These are phyloP conservation scores for Lignosus rhinocerotis DNA, from an alignment of 1,284 basidiomycete genomes.

Conservation along the genomic window DNA sequence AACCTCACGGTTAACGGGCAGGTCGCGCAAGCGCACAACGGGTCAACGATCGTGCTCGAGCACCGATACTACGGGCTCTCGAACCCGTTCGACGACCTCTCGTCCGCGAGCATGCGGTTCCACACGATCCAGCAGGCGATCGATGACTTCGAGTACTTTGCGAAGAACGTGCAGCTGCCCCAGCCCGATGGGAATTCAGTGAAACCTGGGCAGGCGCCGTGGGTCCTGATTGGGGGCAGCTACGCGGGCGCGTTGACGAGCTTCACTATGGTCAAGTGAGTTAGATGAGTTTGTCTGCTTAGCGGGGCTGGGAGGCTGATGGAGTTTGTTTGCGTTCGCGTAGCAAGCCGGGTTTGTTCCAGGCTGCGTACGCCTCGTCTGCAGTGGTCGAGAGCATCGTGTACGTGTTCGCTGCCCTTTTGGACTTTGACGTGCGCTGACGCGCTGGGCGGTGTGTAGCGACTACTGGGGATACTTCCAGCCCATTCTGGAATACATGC, in stretches of 20 bases:
- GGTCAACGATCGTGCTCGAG: conserved; percentile 61
- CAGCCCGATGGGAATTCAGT: conserved; percentile 64
- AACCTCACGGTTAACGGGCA: conserved; percentile 65
- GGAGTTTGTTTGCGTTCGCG: background rate
- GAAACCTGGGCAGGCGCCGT: conserved; percentile 58
- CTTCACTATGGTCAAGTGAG: conserved; percentile 73
- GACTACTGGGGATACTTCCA: conserved; percentile 74
- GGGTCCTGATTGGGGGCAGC: conserved; percentile 73
- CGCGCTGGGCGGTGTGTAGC: conserved; percentile 12
- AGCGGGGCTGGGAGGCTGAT: background rate
- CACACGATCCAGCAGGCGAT: conserved; percentile 74
- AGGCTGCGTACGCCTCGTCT: conserved; percentile 70
- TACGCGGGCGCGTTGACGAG: conserved; percentile 70
- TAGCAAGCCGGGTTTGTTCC: conserved; percentile 68
- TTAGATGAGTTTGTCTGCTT: background rate
- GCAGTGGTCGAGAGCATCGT: conserved; percentile 69
- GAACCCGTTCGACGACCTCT: conserved; percentile 62
- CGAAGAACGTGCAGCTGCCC: conserved; percentile 62
- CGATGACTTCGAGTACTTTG: conserved; percentile 71
- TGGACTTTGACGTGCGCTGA: background rate
- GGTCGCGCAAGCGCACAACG: conserved; percentile 67
- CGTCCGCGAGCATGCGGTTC: conserved; percentile 53
- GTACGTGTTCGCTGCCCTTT: conserved; percentile 35
- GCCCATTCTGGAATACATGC: conserved; percentile 68
- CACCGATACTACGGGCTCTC: conserved; percentile 56